phyloP scores from a whole-genome alignment of 371 early-diverging fungal species.

The Mucor circinelloides region DNA sequence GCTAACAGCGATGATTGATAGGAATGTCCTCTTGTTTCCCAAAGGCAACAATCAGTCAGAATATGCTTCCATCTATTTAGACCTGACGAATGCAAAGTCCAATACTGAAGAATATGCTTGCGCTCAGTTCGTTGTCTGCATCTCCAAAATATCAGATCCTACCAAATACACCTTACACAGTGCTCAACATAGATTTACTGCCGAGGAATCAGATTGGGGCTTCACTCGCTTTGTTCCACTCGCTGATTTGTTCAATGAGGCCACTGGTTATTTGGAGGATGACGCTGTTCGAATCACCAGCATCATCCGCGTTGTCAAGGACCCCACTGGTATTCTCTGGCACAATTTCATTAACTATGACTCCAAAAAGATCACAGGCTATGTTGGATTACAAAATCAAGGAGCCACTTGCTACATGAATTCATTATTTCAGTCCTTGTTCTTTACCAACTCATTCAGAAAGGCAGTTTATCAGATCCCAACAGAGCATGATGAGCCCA shows the following conservation, averaged over 20 bases:
- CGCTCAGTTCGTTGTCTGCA: slow-evolving; percentile 77
- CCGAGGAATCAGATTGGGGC: slow-evolving; percentile 91
- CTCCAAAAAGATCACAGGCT: slow-evolving; percentile 89
- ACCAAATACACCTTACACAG: slow-evolving; percentile 52
- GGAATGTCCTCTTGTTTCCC: slow-evolving; percentile 90
- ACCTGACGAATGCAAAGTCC: slow-evolving; percentile 77
- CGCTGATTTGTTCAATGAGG: slow-evolving; percentile 1
- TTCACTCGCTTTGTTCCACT: slow-evolving; percentile 76
- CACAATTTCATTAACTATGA: slow-evolving; percentile 89
- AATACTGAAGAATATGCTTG: slow-evolving; percentile 66
- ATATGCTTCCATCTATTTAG: slow-evolving; percentile 78
- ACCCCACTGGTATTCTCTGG: slow-evolving; percentile 92
- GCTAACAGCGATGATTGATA: slow-evolving; percentile 12
- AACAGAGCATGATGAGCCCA: slow-evolving; percentile 82
- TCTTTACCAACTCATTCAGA: slow-evolving; percentile 93
- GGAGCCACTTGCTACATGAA: slow-evolving; percentile 99
- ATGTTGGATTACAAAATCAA: slow-evolving; percentile 95
- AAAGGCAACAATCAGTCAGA: slow-evolving; percentile 79
- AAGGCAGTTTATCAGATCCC: slow-evolving; percentile 90
- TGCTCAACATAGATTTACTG: slow-evolving; percentile 82
- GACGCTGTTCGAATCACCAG: slow-evolving; percentile 71
- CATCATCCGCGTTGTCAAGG: slow-evolving; percentile 80
- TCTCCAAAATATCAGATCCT: slow-evolving; percentile 75
- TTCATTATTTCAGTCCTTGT: slow-evolving; percentile 96
- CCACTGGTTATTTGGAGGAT: slow-evolving; percentile 44